phyloP scores from a whole-genome alignment of 176 grass and related monocot species.

The Avena insularis region DNA sequence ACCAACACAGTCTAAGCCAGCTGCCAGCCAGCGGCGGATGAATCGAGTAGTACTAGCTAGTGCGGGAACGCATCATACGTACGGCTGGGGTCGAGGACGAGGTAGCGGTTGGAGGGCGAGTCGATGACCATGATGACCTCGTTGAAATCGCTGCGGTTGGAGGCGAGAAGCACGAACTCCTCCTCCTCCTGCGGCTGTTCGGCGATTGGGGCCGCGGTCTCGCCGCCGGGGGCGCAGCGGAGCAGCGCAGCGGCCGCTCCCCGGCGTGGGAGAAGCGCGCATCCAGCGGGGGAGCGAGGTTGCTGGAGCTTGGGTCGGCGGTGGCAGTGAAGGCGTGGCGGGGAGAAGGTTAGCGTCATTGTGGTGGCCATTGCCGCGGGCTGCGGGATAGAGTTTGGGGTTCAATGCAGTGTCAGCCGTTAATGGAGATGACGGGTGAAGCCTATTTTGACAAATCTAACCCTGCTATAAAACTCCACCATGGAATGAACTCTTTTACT shows the following conservation, averaged over 20 bases:
- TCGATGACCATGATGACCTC: conserved; percentile 83
- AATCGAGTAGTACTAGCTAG: not conserved
- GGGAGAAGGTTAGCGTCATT: conserved; percentile 41
- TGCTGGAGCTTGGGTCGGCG: not conserved
- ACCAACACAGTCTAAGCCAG: not conserved
- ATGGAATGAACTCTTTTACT: too few relatives aligned
- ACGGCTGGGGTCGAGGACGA: conserved; percentile 81
- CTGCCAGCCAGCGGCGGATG: not conserved
- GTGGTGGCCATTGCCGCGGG: conserved; percentile 50
- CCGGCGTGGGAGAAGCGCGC: not conserved
- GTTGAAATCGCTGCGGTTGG: conserved; percentile 63
- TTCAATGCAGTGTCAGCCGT: not conserved
- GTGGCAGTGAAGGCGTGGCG: conserved; percentile 14
- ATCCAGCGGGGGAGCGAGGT: not conserved
- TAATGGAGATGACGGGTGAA: conserved; percentile 11
- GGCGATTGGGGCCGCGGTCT: conserved; percentile 5
- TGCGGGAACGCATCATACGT: not conserved
- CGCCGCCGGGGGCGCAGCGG: conserved; percentile 38
- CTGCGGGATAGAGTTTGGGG: conserved; percentile 30
- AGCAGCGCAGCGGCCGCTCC: not conserved
- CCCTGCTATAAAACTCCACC: too few relatives aligned
- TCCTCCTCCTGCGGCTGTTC: conserved; percentile 35
- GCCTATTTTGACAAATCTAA: too few relatives aligned
- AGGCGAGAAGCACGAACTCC: conserved; percentile 60
- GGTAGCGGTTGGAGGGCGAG: conserved; percentile 60